These are phyloP conservation scores for Trichoderma sp. DNA, from an alignment of 2,329 filamentous ascomycete genomes.

Conservation along the genomic window DNA sequence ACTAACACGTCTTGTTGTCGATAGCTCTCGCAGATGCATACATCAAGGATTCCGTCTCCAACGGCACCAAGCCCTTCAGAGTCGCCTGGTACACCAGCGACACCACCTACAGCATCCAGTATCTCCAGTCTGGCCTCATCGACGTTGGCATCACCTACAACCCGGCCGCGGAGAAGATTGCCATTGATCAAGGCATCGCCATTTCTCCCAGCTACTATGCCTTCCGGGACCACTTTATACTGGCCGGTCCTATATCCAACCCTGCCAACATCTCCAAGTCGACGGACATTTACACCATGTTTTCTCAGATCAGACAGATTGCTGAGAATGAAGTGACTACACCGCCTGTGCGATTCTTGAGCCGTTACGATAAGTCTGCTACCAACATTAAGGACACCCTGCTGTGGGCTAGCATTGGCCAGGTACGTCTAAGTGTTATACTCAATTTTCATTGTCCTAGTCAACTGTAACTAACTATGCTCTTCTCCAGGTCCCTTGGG, in stretches of 20 bases:
- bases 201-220: slow-evolving; percentile 33
- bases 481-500: slow-evolving; percentile 38
- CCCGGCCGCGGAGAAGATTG: slow-evolving; percentile 41
- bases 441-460: slow-evolving; percentile 14
- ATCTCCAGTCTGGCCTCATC: slow-evolving; percentile 37
- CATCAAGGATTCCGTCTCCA: slow-evolving; percentile 25
- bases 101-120: slow-evolving; percentile 44
- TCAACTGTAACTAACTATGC: neutral
- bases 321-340: slow-evolving; percentile 33
- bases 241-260: slow-evolving; percentile 39
- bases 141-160: slow-evolving; percentile 48
- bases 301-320: slow-evolving; percentile 34
- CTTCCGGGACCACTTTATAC: slow-evolving; percentile 47
- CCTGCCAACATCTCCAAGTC: slow-evolving; percentile 33
- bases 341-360: slow-evolving; percentile 41
- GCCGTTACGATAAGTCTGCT: slow-evolving; percentile 47
- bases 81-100: slow-evolving; percentile 46
- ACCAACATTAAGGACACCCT: slow-evolving; percentile 48
- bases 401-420: slow-evolving; percentile 45
- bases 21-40: slow-evolving; percentile 30
- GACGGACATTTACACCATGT: slow-evolving; percentile 33
- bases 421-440: slow-evolving; percentile 22
- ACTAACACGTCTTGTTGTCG: neutral
- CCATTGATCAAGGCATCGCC: slow-evolving; percentile 40
- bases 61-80: slow-evolving; percentile 33